Conservation (phyloP, 2,329 filamentous ascomycete genomes). For the Volutella citrinella region DNA sequence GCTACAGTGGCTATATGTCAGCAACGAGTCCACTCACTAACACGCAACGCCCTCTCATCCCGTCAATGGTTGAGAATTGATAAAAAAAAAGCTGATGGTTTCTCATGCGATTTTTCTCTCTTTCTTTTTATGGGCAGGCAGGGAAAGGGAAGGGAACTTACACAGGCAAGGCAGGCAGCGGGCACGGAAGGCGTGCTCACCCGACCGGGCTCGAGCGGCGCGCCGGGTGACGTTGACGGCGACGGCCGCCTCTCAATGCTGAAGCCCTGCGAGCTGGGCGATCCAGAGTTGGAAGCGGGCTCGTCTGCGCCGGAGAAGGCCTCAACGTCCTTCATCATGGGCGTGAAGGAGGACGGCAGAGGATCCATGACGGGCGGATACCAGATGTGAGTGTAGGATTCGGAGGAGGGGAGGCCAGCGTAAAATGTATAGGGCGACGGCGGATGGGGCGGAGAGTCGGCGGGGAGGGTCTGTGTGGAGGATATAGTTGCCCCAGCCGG, state of each 20-base stretch:
- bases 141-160: conserved; percentile 34
- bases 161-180: conserved; percentile 55
- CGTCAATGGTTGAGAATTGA: no score
- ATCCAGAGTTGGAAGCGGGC: conserved; percentile 20
- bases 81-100: no score
- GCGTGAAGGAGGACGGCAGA: conserved; percentile 6
- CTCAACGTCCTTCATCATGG: conserved; percentile 13
- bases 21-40: no score
- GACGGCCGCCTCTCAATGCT: conserved; percentile 13
- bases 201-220: conserved; percentile 17
- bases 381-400: conserved; percentile 15
- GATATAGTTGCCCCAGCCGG: conserved; percentile 7
- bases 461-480: conserved; percentile 9
- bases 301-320: conserved; percentile 14
- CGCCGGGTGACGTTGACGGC: conserved; percentile 17
- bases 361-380: conserved; percentile 14
- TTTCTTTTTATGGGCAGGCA: no score
- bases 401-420: conserved; percentile 8
- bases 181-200: conserved; percentile 36
- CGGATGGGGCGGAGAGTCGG: conserved; percentile 13
- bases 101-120: no score
- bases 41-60: no score
- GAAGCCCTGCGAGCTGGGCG: conserved; percentile 19
- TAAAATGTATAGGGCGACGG: conserved; percentile 17
- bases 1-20: conserved; percentile 34